Evolutionary conservation across 164 flowering plant species (phyloP).

Genomic region (Vitis labrusca): DNA sequence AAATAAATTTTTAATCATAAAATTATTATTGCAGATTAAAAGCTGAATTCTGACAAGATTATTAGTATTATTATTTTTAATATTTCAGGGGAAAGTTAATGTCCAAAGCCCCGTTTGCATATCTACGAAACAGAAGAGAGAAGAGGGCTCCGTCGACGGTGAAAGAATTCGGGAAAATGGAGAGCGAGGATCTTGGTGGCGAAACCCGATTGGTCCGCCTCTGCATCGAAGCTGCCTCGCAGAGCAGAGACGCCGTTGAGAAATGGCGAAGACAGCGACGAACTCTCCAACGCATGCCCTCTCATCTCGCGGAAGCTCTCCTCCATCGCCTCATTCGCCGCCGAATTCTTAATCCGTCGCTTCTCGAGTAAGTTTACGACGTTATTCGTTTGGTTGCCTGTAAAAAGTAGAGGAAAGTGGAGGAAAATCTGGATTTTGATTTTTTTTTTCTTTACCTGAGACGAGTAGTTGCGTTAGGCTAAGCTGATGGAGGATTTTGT

Average conservation of each 20-base stretch:
- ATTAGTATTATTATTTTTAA: too few relatives aligned
- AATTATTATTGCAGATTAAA: too few relatives aligned
- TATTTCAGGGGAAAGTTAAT: too few relatives aligned
- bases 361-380: slow-evolving; percentile 72
- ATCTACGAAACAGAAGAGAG: slow-evolving; percentile 2
- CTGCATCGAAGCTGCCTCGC: slow-evolving; percentile 73
- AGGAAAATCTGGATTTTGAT: background rate
- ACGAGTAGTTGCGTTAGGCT: too few relatives aligned
- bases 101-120: too few relatives aligned
- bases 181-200: slow-evolving; percentile 10
- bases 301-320: slow-evolving; percentile 71
- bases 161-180: slow-evolving; percentile 7
- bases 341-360: slow-evolving; percentile 74
- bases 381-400: background rate
- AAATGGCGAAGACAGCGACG: slow-evolving; percentile 86
- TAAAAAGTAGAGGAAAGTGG: background rate
- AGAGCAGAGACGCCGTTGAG: slow-evolving; percentile 55
- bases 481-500: too few relatives aligned
- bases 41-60: too few relatives aligned
- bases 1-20: too few relatives aligned
- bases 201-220: slow-evolving; percentile 40
- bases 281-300: slow-evolving; percentile 72
- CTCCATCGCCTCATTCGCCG: slow-evolving; percentile 68
- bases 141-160: background rate
- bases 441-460: too few relatives aligned